A percentile compares a stretch with the other conserved stretches of the same genome.
These are phyloP conservation scores for Zymoseptoria brevis DNA, from an alignment of 2,329 filamentous ascomycete species.

Conservation along the genomic window DNA sequence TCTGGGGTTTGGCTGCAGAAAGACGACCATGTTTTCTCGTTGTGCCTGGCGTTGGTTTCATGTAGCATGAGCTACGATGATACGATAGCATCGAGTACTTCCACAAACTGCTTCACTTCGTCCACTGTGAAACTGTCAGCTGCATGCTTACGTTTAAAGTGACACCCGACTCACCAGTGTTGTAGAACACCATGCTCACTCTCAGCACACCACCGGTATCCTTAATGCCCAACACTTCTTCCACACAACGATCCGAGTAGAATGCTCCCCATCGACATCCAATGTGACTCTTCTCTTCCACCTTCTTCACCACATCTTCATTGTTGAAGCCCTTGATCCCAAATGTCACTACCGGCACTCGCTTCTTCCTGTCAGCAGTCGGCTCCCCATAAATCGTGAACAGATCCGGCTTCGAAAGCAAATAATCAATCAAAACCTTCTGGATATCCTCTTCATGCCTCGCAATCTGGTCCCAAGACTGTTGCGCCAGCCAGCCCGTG, in stretches of 20 bases:
- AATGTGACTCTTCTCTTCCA: conserved; percentile 52
- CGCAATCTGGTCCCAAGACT: conserved; percentile 45
- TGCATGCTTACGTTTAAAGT: background rate
- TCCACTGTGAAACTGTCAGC: conserved; percentile 37
- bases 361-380: conserved; percentile 38
- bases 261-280: conserved; percentile 62
- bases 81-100: conserved; percentile 44
- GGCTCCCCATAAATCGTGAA: conserved; percentile 51
- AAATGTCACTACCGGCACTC: conserved; percentile 63
- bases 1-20: no score
- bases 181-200: conserved; percentile 68
- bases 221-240: conserved; percentile 50
- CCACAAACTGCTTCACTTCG: conserved; percentile 48
- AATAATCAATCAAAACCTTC: conserved; percentile 50
- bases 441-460: conserved; percentile 56
- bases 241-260: conserved; percentile 56
- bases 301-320: conserved; percentile 51
- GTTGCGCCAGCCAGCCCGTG: conserved; percentile 44
- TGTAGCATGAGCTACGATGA: background rate
- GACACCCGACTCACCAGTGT: conserved; percentile 47
- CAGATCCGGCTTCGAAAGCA: conserved; percentile 45
- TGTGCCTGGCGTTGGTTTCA: background rate
- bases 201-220: conserved; percentile 56
- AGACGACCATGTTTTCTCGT: no score
- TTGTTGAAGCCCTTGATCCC: conserved; percentile 50